Percentiles rank a stretch among this genome's conserved stretches.
Conservation (phyloP, 345 rosid species). For the Gossypium turneri region DNA sequence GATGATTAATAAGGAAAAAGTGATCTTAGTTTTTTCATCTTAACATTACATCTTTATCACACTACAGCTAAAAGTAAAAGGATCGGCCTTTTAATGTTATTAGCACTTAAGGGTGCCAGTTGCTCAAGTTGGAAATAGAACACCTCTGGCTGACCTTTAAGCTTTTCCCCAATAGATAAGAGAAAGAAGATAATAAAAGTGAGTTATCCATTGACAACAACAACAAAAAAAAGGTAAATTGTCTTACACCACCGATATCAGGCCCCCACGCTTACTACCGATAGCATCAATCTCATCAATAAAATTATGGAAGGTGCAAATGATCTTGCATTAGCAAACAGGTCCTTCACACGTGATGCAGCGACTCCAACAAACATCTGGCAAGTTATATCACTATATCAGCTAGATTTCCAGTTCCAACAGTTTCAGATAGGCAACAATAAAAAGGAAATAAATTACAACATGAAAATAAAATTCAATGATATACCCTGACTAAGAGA, state of each 20-base stretch:
- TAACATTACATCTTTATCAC: neutral
- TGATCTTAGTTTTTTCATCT: neutral
- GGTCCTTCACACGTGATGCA: conserved; percentile 98
- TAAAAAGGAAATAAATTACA: neutral
- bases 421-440: conserved; percentile 3
- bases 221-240: neutral
- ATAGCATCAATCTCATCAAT: conserved; percentile 99
- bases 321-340: conserved; percentile 87
- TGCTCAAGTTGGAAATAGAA: neutral
- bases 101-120: neutral
- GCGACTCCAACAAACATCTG: conserved; percentile 99
- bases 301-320: conserved; percentile 87
- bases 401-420: conserved; percentile 18
- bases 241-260: conserved; percentile 92
- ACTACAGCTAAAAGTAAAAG: conserved; percentile 1
- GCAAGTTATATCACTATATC: conserved; percentile 15
- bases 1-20: neutral
- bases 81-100: neutral
- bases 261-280: conserved; percentile 99
- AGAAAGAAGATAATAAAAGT: conserved; percentile 3
- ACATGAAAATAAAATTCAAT: neutral
- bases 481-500: neutral
- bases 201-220: neutral
- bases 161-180: neutral
- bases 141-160: neutral